Evolutionary conservation across 352 stramenopile genomes (phyloP), one percentile per base, ranked within the genome.

Genomic region (Phytophthora vignae): DNA sequence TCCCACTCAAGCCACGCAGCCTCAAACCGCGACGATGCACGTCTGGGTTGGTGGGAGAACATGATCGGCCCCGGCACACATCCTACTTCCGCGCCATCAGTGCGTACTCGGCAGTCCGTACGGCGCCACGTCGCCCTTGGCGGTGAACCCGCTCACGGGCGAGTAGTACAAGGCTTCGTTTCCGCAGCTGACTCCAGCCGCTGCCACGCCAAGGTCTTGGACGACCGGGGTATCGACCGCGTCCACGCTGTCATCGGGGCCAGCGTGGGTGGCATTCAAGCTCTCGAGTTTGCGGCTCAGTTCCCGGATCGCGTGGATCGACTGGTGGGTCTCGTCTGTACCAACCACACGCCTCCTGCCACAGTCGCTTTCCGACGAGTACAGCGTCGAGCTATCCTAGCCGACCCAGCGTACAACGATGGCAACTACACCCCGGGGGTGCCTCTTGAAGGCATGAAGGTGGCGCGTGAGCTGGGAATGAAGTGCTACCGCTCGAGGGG

Each of bases 51-150:
- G 90, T 96, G 90, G 90, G 73, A 93, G 60, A 88, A 91, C 75
- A 91, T 95, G 79, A 81, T 96, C 55, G 90, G 90, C 21, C 87
- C 87, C 2, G 88, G 88, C 50, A 89, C 90, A n/a, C n/a, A n/a
- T n/a, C n/a, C n/a, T n/a, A 85, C 73, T 95, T 94, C 61, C 86
- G 84, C 33, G 90, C 95, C 22, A 93, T 96, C 64, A 92, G 84
- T 91, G 83, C 0, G 83, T 90, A 25, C 77, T 96, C 52, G 90
- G 90, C 44, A 94, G 86, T 60, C 90, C 90, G 29, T 94, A 91
- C 48, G 85, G 90, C 15, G 90, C 88, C 36, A 95, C 90, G 0
- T 95, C 86, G 1, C 86, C 90, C 12, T 44, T 90, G 38, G 79
- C 57, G 4, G 74, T 76, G 17, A 78, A 94, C 56, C 87, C 83